Conservation (phyloP, 108 stramenopile genomes). For the Nitzschia sp. region DNA sequence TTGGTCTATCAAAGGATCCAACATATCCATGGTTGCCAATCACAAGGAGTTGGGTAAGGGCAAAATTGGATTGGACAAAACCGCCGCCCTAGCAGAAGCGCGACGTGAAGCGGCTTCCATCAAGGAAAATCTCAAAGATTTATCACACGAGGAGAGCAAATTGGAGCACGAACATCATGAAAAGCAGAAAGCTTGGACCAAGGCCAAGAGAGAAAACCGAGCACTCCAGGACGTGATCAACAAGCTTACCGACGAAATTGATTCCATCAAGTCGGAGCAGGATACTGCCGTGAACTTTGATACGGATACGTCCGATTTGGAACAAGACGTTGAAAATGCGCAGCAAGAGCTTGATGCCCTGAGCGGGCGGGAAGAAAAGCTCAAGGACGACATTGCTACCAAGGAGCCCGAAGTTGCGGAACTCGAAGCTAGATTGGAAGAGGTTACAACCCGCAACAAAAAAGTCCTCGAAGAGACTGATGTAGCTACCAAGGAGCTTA, state of each 20-base stretch:
- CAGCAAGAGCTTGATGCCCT: conserved; percentile 51
- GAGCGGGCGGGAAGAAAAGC: conserved; percentile 33
- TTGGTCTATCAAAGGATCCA: conserved; percentile 60
- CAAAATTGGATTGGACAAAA: conserved; percentile 76
- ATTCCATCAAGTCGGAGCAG: conserved; percentile 48
- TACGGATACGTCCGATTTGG: conserved; percentile 74
- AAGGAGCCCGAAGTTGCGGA: conserved; percentile 54
- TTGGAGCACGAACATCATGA: conserved; percentile 38
- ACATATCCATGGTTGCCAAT: conserved; percentile 49
- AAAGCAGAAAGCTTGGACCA: conserved; percentile 51
- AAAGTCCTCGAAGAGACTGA: conserved; percentile 68
- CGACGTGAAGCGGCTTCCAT: conserved; percentile 50
- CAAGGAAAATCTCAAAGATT: conserved; percentile 49
- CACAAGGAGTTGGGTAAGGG: conserved; percentile 42
- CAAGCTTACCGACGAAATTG: conserved; percentile 41
- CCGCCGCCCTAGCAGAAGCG: conserved; percentile 59
- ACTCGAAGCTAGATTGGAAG: conserved; percentile 47
- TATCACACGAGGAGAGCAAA: conserved; percentile 5
- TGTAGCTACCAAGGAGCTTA: conserved; percentile 53
- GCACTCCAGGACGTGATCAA: conserved; percentile 37
- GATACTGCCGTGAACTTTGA: conserved; percentile 62
- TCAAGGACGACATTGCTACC: conserved; percentile 48
- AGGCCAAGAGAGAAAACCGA: conserved; percentile 34
- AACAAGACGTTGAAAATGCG: conserved; percentile 61
- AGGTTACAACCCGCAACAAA: conserved; percentile 64